Percentiles rank a stretch among this genome's conserved stretches.
These are phyloP conservation scores for Nevesoporus exiguus DNA, from an alignment of 768 basidiomycete species.

Conservation along the genomic window DNA sequence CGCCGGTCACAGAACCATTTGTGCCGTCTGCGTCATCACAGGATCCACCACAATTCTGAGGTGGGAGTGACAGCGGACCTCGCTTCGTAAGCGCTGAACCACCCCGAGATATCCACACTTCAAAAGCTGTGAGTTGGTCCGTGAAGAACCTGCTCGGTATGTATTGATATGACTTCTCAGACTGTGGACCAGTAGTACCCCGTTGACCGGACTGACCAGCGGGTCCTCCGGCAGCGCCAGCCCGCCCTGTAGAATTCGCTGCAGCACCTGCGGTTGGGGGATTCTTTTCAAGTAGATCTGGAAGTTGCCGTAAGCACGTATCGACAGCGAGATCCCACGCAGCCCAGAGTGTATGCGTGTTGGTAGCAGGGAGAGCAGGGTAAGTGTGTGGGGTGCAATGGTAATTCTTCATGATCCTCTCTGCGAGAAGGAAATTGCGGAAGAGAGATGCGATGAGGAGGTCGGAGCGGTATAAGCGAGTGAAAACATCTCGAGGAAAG, in stretches of 20 bases:
- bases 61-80: slow-evolving; percentile 71
- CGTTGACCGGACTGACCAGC: slow-evolving; percentile 19
- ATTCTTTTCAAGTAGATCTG: slow-evolving; percentile 60
- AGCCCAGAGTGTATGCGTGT: slow-evolving; percentile 94
- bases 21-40: slow-evolving; percentile 21
- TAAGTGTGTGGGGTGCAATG: slow-evolving; percentile 94
- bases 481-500: slow-evolving; percentile 91
- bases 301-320: slow-evolving; percentile 89
- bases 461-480: slow-evolving; percentile 91
- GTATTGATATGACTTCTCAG: slow-evolving; percentile 63
- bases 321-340: slow-evolving; percentile 98
- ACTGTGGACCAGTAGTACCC: slow-evolving; percentile 18
- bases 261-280: slow-evolving; percentile 19
- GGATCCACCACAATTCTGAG: slow-evolving; percentile 36
- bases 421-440: slow-evolving; percentile 94
- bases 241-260: slow-evolving; percentile 21
- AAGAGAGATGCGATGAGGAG: slow-evolving; percentile 94
- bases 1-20: slow-evolving; percentile 18
- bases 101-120: slow-evolving; percentile 96
- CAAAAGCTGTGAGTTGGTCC: slow-evolving; percentile 94
- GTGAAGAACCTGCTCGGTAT: slow-evolving; percentile 89
- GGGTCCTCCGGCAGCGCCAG: slow-evolving; percentile 1
- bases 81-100: slow-evolving; percentile 78
- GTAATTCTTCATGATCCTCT: slow-evolving; percentile 97
- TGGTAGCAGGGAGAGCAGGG: slow-evolving; percentile 90